Evolutionary conservation across 1,284 basidiomycete genomes (phyloP).

Genomic region (Malassezia caprae): DNA sequence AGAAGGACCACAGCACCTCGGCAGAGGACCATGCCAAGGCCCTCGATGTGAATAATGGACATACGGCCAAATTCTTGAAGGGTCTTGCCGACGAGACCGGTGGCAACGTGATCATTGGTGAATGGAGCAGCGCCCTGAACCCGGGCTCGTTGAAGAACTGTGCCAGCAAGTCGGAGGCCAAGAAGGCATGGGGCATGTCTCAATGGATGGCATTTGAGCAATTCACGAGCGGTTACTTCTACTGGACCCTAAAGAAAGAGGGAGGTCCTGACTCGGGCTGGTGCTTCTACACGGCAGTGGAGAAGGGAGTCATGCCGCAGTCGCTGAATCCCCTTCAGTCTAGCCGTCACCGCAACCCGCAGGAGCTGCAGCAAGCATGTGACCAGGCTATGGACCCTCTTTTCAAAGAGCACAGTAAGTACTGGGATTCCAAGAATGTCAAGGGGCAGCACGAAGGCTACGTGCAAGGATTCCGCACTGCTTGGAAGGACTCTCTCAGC

Average conservation of each 20-base stretch:
- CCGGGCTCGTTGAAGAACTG: constrained; percentile 54
- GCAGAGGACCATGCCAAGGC: constrained; percentile 55
- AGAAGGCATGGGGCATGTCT: constrained; percentile 54
- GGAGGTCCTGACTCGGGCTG: constrained; percentile 63
- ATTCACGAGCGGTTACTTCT: constrained; percentile 67
- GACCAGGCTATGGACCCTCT: constrained; percentile 17
- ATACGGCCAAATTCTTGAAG: constrained; percentile 24
- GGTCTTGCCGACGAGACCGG: constrained; percentile 48
- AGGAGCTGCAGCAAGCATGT: not conserved
- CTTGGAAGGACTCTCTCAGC: constrained; percentile 62
- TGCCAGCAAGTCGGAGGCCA: constrained; percentile 30
- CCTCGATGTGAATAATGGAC: constrained; percentile 22
- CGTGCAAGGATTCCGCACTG: constrained; percentile 57
- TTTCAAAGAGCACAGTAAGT: constrained; percentile 13
- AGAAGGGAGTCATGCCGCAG: constrained; percentile 57
- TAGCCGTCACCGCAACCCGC: not conserved
- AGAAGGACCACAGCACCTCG: constrained; percentile 56
- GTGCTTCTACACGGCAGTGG: constrained; percentile 63
- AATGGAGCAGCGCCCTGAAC: constrained; percentile 73
- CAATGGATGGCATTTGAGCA: constrained; percentile 63
- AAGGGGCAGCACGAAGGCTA: constrained; percentile 61
- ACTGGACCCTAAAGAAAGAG: constrained; percentile 79
- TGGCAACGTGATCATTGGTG: constrained; percentile 60
- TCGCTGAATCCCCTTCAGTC: constrained; percentile 8
- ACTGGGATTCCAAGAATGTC: constrained; percentile 54